Evolutionary conservation across 768 basidiomycete species (phyloP).

Genomic region (Lentinula lateritia): DNA sequence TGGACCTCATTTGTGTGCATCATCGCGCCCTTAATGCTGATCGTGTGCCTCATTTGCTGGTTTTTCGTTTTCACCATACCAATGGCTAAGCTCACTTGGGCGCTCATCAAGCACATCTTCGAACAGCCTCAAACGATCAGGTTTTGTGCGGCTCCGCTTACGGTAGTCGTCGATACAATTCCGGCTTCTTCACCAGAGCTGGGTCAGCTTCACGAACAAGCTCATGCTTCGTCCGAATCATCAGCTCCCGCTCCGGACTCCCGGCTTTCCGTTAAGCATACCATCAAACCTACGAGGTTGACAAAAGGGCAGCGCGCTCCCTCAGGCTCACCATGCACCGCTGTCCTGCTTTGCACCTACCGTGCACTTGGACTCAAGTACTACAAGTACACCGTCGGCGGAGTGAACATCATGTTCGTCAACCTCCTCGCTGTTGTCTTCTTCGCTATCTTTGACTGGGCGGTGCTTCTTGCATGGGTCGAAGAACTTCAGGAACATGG

Average conservation of each 20-base stretch:
- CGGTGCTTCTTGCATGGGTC: constrained; percentile 68
- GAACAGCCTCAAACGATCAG: constrained; percentile 78
- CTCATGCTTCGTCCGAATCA: constrained; percentile 18
- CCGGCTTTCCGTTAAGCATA: constrained; percentile 60
- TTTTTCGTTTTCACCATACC: constrained; percentile 93
- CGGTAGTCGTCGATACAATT: constrained; percentile 48
- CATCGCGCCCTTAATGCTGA: constrained; percentile 84
- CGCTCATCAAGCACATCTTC: constrained; percentile 79
- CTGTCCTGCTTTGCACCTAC: constrained; percentile 92
- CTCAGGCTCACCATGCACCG: constrained; percentile 72
- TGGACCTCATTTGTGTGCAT: constrained; percentile 73
- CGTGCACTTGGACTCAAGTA: constrained; percentile 86
- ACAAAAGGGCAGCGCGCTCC: constrained; percentile 89
- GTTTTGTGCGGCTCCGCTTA: constrained; percentile 84
- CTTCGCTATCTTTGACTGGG: constrained; percentile 92
- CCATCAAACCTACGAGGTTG: constrained; percentile 58
- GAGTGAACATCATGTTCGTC: constrained; percentile 97
- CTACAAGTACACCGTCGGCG: constrained; percentile 98
- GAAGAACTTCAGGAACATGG: constrained; percentile 54
- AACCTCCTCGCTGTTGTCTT: constrained; percentile 92
- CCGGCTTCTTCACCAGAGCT: constrained; percentile 3
- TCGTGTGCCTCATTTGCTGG: constrained; percentile 91
- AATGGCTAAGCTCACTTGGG: constrained; percentile 98
- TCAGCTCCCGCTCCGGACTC: constrained; percentile 24
- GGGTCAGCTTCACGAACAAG: neutral